Base-by-base conservation (phyloP, 108 stramenopile species). In the Craspedostauros australis region DNA sequence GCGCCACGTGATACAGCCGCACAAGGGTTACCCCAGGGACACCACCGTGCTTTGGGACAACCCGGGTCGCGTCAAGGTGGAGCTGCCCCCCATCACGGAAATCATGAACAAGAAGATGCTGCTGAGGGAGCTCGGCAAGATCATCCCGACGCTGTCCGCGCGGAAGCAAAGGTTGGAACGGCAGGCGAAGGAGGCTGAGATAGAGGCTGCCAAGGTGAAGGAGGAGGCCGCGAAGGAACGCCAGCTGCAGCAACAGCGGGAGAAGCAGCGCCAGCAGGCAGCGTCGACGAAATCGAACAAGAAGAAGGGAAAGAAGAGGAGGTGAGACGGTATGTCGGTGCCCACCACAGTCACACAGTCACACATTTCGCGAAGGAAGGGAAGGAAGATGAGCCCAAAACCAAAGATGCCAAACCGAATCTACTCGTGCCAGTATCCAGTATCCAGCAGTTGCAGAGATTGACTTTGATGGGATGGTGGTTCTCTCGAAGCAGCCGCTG, bases 11-110 rank as follows among this genome's bases (percentile, higher is more conserved):
- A 48, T 84, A n/a, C 83, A 91, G 65, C 89, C 89, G 11, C 50
- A 91, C 58, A 86, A 87, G 54, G 89, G 89, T n/a, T 91, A 86
- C 41, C 70, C 80, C 23, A 69, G 82, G 15, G 89, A 86, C 56
- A 64, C 67, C 21, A 46, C 64, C 19, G 68, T 74, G 30, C 52
- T 76, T 32, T 91, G 89, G 89, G 83, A 85, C 47, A 91, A 91
- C 62, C 83, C 76, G n/a, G 89, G 89, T 5, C 62, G 89, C 3
- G 66, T 74, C 2, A 57, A 58, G 30, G 67, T 68, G 11, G 72
- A 78, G 31, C 0, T 21, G 3, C 2, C 57, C n/a, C 22, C 24
- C 12, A 50, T 40, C 5, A 3, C 22, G 16, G 23, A 18, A 42
- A 31, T 29, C 7, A 38, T 1, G 1, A 31, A 12, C 37, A 88